Conservation (phyloP, 805 yeast species). For the Candida andamanensis region DNA sequence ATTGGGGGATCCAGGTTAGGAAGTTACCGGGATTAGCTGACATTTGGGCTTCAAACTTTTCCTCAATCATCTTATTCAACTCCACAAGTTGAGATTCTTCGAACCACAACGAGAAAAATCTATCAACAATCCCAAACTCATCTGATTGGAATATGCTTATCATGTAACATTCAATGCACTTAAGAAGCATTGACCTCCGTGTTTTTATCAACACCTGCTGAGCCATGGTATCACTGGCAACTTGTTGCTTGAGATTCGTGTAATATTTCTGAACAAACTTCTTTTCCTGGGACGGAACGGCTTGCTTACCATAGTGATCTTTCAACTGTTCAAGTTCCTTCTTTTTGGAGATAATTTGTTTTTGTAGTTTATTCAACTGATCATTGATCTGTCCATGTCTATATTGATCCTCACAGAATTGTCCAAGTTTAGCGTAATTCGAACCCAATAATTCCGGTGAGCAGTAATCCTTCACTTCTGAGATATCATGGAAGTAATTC, state of each 20-base stretch:
- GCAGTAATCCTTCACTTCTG: not conserved
- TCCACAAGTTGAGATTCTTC: conserved; percentile 45
- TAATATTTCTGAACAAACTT: conserved; percentile 50
- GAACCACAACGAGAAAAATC: conserved; percentile 82
- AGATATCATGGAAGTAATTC: conserved; percentile 41
- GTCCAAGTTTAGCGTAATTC: conserved; percentile 42
- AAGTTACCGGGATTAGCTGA: conserved; percentile 40
- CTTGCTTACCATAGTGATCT: conserved; percentile 34
- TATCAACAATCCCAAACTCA: conserved; percentile 55
- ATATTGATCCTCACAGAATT: conserved; percentile 66
- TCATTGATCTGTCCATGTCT: conserved; percentile 40
- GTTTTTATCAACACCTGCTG: conserved; percentile 38
- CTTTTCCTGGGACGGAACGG: conserved; percentile 42
- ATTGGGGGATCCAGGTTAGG: conserved; percentile 78
- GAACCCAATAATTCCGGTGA: conserved; percentile 3
- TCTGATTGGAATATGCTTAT: conserved; percentile 45
- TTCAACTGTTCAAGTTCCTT: conserved; percentile 49
- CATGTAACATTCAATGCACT: conserved; percentile 58
- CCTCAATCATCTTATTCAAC: conserved; percentile 29
- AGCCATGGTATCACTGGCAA: conserved; percentile 34
- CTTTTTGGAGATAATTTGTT: conserved; percentile 36
- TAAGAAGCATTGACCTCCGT: conserved; percentile 39
- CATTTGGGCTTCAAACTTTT: conserved; percentile 2
- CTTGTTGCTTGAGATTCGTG: conserved; percentile 40
- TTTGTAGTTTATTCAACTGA: conserved; percentile 38